phyloP scores from a whole-genome alignment of 1,284 basidiomycete genomes.

The Moesziomyces sp. region DNA sequence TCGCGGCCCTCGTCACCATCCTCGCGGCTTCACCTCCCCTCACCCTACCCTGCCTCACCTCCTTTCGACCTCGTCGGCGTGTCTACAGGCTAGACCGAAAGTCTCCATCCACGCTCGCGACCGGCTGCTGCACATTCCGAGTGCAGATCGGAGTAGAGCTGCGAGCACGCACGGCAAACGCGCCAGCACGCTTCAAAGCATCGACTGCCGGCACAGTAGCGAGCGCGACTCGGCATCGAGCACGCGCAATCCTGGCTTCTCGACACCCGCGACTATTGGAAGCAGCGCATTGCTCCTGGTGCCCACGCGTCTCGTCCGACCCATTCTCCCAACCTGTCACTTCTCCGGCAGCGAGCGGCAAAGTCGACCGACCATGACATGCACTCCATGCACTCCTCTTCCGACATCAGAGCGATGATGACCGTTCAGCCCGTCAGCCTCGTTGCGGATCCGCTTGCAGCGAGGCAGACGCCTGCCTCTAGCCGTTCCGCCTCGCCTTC shows the following conservation, averaged over 20 bases:
- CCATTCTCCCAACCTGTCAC: neutral
- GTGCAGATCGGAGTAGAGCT: neutral
- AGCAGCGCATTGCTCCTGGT: neutral
- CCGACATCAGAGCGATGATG: constrained; percentile 40
- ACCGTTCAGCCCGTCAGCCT: constrained; percentile 34
- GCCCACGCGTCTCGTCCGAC: neutral
- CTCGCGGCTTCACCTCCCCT: neutral
- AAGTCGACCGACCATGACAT: constrained; percentile 32
- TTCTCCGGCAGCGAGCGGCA: constrained; percentile 4
- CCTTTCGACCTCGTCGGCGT: neutral
- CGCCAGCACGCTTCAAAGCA: neutral
- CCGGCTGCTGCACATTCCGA: neutral
- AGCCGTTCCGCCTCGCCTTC: constrained; percentile 31
- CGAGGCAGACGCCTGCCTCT: constrained; percentile 4
- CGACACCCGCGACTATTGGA: neutral
- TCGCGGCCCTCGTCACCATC: neutral
- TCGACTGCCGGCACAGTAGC: too few relatives aligned
- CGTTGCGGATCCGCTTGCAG: constrained; percentile 13
- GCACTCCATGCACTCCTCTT: constrained; percentile 25
- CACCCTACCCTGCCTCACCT: neutral
- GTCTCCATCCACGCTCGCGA: neutral
- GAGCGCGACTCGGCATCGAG: neutral
- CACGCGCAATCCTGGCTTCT: neutral
- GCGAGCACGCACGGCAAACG: neutral
- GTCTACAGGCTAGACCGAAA: neutral